Percentiles rank a stretch among this genome's conserved stretches.
Conservation (phyloP, 495 filamentous ascomycete species). For the Polyplosphaeria fusca region DNA sequence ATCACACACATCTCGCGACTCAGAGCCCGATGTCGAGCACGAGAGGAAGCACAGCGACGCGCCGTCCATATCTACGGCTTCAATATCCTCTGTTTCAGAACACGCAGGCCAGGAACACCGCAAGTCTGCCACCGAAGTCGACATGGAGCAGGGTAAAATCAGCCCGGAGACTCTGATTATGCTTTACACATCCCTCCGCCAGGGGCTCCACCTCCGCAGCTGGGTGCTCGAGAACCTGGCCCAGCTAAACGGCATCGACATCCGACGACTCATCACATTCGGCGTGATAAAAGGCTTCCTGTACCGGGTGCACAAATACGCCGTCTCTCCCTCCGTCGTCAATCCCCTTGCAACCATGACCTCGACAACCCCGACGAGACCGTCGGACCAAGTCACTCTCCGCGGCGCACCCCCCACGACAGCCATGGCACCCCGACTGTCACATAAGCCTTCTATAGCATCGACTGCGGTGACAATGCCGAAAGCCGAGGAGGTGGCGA, state of each 20-base stretch:
- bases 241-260: constrained; percentile 70
- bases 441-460: constrained; percentile 15
- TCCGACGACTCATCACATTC: constrained; percentile 88
- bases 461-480: not conserved
- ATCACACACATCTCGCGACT: not conserved
- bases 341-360: constrained; percentile 21
- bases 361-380: not conserved
- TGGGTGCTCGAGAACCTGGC: constrained; percentile 73
- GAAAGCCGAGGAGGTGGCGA: not conserved
- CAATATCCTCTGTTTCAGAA: not conserved
- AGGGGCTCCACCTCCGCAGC: constrained; percentile 73
- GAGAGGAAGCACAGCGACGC: not conserved
- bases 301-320: constrained; percentile 92
- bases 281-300: constrained; percentile 92
- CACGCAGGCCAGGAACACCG: constrained; percentile 48
- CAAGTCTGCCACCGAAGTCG: constrained; percentile 29
- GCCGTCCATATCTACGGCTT: not conserved
- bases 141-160: constrained; percentile 38
- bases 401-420: not conserved
- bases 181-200: constrained; percentile 74
- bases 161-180: constrained; percentile 55
- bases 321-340: constrained; percentile 50
- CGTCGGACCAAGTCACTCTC: not conserved
- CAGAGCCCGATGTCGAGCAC: not conserved
- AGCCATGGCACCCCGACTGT: not conserved